Base-by-base conservation (phyloP, 345 rosid species). In the Ceriops decandra region DNA sequence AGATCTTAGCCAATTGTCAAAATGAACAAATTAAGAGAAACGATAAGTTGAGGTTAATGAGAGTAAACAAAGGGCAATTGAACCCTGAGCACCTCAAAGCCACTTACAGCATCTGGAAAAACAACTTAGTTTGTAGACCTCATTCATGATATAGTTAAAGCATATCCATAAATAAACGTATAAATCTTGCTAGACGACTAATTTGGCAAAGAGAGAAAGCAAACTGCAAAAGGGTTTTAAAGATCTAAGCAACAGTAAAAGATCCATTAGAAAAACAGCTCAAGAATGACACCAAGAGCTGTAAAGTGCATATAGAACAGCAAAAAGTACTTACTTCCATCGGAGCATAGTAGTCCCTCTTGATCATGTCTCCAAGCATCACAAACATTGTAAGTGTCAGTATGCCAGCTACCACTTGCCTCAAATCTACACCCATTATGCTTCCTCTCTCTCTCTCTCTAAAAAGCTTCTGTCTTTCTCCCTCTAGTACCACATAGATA, bases 281-380 rank as follows among this genome's bases (percentile, higher is more conserved):
- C n/a, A 17, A 30, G 42, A 62, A 42, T 42, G 49, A 3, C 49
- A 3, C 15, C 19, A 42, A 42, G 13, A 11, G 49, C 49, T 42
- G 47, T 56, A 22, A 63, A 21, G 19, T 17, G 56, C 36, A 49
- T 46, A 24, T 24, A 30, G 49, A 33, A 30, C 10, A 47, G 52
- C 35, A 60, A 57, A 15, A 13, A 52, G 47, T 11, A 62, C 79
- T 60, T 79, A 95, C 98, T 65, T 85, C 81, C 77, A 76, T 80
- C 47, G 96, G 76, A 83, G 90, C 97, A 66, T 80, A 83, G 76
- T 95, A 90, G 73, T 95, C 99, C 75, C 99, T 79, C 79, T 92
- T 93, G 85, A 95, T 88, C 99, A 95, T 95, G 70, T 88, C 82
- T 5, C 90, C 98, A 47, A 95, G 98, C 99, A 95, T 90, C 9